Conservation (phyloP, 805 yeast genomes). For the Novakomyces olei region DNA sequence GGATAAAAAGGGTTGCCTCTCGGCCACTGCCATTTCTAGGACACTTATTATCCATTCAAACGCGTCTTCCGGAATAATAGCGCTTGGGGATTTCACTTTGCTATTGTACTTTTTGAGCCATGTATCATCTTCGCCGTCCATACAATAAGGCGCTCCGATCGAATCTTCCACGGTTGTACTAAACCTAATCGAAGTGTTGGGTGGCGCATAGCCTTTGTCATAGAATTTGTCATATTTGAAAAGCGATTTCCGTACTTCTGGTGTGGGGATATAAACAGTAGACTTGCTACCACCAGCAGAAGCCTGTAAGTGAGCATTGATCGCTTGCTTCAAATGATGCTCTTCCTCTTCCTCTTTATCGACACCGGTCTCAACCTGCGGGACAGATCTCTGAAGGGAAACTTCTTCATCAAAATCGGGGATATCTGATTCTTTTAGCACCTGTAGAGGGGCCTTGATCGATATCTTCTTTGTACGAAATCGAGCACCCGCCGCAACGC, state of each 20-base stretch:
- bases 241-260: slow-evolving; percentile 38
- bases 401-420: slow-evolving; percentile 56
- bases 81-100: slow-evolving; percentile 10
- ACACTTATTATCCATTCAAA: slow-evolving; percentile 58
- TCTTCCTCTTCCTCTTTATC: slow-evolving; percentile 96
- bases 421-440: slow-evolving; percentile 54
- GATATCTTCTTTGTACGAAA: slow-evolving; percentile 90
- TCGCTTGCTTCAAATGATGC: slow-evolving; percentile 79
- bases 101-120: slow-evolving; percentile 30
- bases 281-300: slow-evolving; percentile 26
- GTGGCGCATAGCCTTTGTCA: slow-evolving; percentile 40
- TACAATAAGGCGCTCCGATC: slow-evolving; percentile 58
- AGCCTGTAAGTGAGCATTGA: slow-evolving; percentile 54
- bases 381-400: slow-evolving; percentile 55
- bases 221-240: slow-evolving; percentile 53
- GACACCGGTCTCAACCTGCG: slow-evolving; percentile 89
- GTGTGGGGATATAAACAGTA: slow-evolving; percentile 78
- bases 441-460: slow-evolving; percentile 65
- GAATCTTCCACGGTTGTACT: slow-evolving; percentile 95
- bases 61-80: slow-evolving; percentile 50
- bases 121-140: slow-evolving; percentile 74
- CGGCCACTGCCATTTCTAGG: slow-evolving; percentile 51
- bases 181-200: slow-evolving; percentile 62
- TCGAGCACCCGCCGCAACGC: too few relatives aligned
- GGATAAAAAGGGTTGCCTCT: slow-evolving; percentile 68